Conservation (phyloP, 2,329 filamentous ascomycete genomes). For the Phialophora expanda region DNA sequence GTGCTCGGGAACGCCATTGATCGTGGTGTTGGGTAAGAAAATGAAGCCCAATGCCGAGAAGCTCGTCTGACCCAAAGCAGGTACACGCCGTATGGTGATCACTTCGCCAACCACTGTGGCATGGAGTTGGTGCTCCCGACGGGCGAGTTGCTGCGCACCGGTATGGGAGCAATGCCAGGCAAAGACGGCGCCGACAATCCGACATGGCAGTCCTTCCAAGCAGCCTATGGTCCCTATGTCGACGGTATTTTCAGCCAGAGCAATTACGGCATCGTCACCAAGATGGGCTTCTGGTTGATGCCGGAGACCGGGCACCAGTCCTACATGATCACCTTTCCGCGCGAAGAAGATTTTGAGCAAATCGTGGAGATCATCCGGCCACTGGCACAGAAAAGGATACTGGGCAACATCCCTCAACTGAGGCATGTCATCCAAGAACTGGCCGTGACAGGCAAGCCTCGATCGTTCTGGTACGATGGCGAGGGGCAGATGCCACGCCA, state of each 20-base stretch:
- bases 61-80: slow-evolving; percentile 7
- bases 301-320: slow-evolving; percentile 47
- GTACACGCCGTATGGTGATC: slow-evolving; percentile 48
- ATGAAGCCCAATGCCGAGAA: neutral
- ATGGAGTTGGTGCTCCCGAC: slow-evolving; percentile 52
- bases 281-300: slow-evolving; percentile 40
- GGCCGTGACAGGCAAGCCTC: slow-evolving; percentile 42
- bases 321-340: slow-evolving; percentile 50
- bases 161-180: slow-evolving; percentile 47
- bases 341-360: slow-evolving; percentile 45
- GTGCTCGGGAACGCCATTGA: slow-evolving; percentile 59
- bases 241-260: slow-evolving; percentile 44
- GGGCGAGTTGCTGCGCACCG: slow-evolving; percentile 48
- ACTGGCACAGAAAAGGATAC: slow-evolving; percentile 40
- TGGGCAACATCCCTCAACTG: slow-evolving; percentile 44
- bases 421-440: slow-evolving; percentile 43
- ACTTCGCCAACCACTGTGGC: slow-evolving; percentile 54
- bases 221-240: slow-evolving; percentile 46
- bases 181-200: slow-evolving; percentile 45
- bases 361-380: slow-evolving; percentile 49
- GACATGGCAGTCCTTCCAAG: slow-evolving; percentile 41
- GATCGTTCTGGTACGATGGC: slow-evolving; percentile 40
- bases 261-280: slow-evolving; percentile 44
- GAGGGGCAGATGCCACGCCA: slow-evolving; percentile 41
- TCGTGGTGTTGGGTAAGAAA: slow-evolving; percentile 48